Conservation (phyloP, 169 alveolate species). For the Cryptosporidium andersoni region DNA sequence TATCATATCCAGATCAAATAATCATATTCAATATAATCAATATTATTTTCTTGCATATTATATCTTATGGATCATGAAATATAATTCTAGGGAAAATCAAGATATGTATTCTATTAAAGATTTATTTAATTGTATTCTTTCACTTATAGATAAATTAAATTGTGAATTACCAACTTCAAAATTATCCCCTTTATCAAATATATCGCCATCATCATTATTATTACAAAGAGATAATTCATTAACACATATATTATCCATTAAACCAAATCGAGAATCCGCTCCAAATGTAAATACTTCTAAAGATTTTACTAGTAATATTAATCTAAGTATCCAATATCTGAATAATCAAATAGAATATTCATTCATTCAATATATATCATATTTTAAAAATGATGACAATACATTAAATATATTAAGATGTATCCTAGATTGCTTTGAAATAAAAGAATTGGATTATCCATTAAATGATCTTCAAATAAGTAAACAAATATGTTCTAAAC, state of each 20-base stretch:
- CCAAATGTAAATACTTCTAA: background rate
- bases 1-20: too few species aligned
- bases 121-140: constrained; percentile 14
- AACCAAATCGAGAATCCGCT: too few species aligned
- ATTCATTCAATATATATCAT: constrained; percentile 19
- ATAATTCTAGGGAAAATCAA: background rate
- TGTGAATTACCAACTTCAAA: background rate
- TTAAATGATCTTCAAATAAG: constrained; percentile 16
- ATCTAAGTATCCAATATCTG: background rate
- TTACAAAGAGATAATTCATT: too few species aligned
- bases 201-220: too few species aligned
- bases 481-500: constrained; percentile 5
- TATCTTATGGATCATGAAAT: constrained; percentile 4
- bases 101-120: background rate
- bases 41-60: constrained; percentile 29
- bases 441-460: background rate
- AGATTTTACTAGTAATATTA: background rate
- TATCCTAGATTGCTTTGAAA: constrained; percentile 4
- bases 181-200: too few species aligned
- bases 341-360: constrained; percentile 25
- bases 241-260: too few species aligned
- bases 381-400: constrained; percentile 22
- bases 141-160: constrained; percentile 13
- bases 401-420: constrained; percentile 15
- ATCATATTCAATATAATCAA: background rate